Percentiles rank a stretch among this genome's conserved stretches.
Evolutionary conservation across 768 basidiomycete genomes (phyloP).

Genomic region (Kwoniella dejecticola): DNA sequence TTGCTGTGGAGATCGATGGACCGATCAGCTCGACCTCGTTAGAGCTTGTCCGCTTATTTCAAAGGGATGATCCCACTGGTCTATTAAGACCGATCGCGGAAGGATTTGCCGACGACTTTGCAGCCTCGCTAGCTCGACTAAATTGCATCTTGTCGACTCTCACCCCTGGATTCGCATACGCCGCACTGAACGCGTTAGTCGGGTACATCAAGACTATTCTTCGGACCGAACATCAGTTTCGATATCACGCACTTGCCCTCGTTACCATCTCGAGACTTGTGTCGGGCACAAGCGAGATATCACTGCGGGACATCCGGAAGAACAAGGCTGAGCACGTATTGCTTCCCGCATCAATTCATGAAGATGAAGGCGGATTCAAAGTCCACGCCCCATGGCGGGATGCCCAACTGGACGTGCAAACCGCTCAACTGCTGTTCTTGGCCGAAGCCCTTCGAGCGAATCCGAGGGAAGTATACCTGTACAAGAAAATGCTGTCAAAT

Average conservation of each 20-base stretch:
- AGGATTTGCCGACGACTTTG: constrained; percentile 22
- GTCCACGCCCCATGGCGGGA: constrained; percentile 43
- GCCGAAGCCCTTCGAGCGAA: constrained; percentile 32
- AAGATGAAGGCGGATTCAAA: constrained; percentile 47
- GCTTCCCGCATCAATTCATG: constrained; percentile 47
- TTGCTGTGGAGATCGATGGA: constrained; percentile 16
- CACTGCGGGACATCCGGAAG: constrained; percentile 42
- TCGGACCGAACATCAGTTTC: constrained; percentile 19
- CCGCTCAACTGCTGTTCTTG: constrained; percentile 41
- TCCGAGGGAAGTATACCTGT: constrained; percentile 41
- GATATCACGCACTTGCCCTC: constrained; percentile 24
- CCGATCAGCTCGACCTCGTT: constrained; percentile 15
- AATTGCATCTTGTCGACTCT: constrained; percentile 15
- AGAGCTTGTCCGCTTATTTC: constrained; percentile 30
- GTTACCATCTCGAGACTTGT: constrained; percentile 29
- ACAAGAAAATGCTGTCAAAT: constrained; percentile 51
- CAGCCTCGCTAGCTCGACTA: constrained; percentile 24
- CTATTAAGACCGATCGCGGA: constrained; percentile 36
- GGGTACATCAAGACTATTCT: constrained; percentile 36
- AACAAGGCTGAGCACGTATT: constrained; percentile 44
- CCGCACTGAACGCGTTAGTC: constrained; percentile 34
- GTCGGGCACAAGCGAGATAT: constrained; percentile 29
- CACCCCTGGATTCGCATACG: constrained; percentile 42
- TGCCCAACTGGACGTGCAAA: constrained; percentile 32
- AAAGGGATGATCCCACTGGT: constrained; percentile 35